Base-by-base conservation (phyloP, 495 filamentous ascomycete genomes). In the Aspergillus saccharolyticus region DNA sequence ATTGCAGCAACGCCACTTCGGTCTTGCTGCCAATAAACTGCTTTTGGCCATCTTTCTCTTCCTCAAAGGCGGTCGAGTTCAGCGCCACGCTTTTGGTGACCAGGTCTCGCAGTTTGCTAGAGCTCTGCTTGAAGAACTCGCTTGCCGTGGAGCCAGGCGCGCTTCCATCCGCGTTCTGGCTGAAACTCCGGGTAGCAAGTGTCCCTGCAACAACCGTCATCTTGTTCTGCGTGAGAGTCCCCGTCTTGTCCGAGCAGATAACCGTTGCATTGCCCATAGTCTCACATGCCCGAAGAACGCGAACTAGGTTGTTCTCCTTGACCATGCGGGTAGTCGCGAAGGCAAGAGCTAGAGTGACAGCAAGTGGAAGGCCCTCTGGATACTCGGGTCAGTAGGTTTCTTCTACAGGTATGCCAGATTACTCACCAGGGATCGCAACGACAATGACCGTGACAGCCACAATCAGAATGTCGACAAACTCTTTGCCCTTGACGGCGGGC, bases 221-320 rank as follows among this genome's bases (percentile, higher is more conserved):
- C 61, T 82, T 83, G 62, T 88, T 88, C 64, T 86, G 82, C 3
- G 85, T 88, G n/a, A 88, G 63, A 18, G 85, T 88, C 22, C 85
- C 85, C 9, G 85, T 88, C 62, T 88, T 88, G 64, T 88, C 85
- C 0, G 84, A 86, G 65, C 85, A 88, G 22, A 88, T 79, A 0
- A 83, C 83, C 0, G 85, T 88, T 3, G 84, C 85, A 62, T 87
- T 87, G 25, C 85, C 85, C 85, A 88, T 88, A 21, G 85, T 87
- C 58, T 88, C 85, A 65, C 85, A 88, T 21, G 85, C 84, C 17
- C 81, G 77, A 18, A 88, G 75, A 24, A 85, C 70, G 22, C 85
- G 82, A 21, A 88, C 85, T 15, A 88, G 73, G 52, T 88, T 88
- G 63, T 86, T 83, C 66, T 87, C 85, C 58, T 85, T 85, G 52